A percentile compares a stretch with the other conserved stretches of the same genome.
Evolutionary conservation across 2,329 filamentous ascomycete species (phyloP).

Genomic region (Paraconiothyrium brasiliense): DNA sequence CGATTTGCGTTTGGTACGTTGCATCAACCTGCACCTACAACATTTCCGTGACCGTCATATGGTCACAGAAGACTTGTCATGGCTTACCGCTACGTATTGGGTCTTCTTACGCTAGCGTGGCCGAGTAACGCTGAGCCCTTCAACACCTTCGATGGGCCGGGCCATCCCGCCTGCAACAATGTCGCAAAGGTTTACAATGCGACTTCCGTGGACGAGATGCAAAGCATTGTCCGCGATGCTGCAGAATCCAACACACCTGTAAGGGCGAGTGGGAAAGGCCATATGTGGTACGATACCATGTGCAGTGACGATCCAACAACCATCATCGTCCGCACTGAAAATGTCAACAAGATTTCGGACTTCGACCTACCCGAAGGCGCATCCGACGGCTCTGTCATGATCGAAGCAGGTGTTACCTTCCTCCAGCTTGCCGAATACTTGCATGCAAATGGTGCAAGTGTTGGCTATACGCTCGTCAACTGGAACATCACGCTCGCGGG

Average conservation of each 20-base stretch:
- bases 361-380: slow-evolving; percentile 48
- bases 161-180: slow-evolving; percentile 54
- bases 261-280: slow-evolving; percentile 60
- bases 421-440: slow-evolving; percentile 59
- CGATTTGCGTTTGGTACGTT: not conserved
- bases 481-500: slow-evolving; percentile 65
- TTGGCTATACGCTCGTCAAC: slow-evolving; percentile 63
- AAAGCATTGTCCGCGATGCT: slow-evolving; percentile 54
- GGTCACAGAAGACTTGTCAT: not conserved
- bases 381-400: slow-evolving; percentile 56
- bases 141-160: slow-evolving; percentile 62
- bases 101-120: slow-evolving; percentile 2
- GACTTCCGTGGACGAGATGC: slow-evolving; percentile 57
- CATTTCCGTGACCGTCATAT: not conserved
- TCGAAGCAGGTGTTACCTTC: slow-evolving; percentile 64
- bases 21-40: not conserved
- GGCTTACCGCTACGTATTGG: slow-evolving; percentile 4
- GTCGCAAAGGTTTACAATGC: slow-evolving; percentile 58
- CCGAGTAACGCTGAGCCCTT: slow-evolving; percentile 29
- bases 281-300: slow-evolving; percentile 66
- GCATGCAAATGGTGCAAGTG: slow-evolving; percentile 57
- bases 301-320: slow-evolving; percentile 60
- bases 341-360: slow-evolving; percentile 57
- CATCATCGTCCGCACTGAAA: slow-evolving; percentile 59
- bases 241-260: slow-evolving; percentile 53